A percentile compares a stretch with the other conserved stretches of the same genome.
Conservation (phyloP, 2,329 filamentous ascomycete genomes). For the Talaromyces funiculosus region DNA sequence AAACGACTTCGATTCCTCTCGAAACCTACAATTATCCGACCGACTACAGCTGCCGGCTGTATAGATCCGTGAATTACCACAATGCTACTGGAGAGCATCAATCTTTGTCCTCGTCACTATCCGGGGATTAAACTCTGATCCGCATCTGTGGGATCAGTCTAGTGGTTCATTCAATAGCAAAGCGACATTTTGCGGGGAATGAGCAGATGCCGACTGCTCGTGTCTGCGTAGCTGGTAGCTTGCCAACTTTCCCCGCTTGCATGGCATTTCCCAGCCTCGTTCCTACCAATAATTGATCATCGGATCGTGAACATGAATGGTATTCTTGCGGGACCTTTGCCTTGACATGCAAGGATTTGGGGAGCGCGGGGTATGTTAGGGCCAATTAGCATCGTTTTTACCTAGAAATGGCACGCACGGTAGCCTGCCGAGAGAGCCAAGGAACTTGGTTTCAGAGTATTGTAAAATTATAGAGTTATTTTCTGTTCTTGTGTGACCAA, state of each 20-base stretch:
- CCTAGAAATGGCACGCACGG: not conserved
- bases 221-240: not conserved
- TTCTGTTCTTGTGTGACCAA: not conserved
- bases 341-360: not conserved
- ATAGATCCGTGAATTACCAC: not conserved
- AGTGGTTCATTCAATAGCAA: not conserved
- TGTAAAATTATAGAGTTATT: not conserved
- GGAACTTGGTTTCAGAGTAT: not conserved
- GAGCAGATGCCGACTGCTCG: not conserved
- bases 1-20: not conserved
- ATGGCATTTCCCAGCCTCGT: not conserved
- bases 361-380: not conserved
- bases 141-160: not conserved
- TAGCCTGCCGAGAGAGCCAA: not conserved
- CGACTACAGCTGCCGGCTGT: not conserved
- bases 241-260: not conserved
- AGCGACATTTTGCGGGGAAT: not conserved
- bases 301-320: not conserved
- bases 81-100: not conserved
- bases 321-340: not conserved
- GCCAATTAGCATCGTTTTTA: not conserved
- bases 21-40: not conserved
- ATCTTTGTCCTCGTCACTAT: not conserved
- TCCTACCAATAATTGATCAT: not conserved
- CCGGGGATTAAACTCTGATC: not conserved